phyloP scores from a whole-genome alignment of 148 eudicot species.

The Hydrangea macrophylla region DNA sequence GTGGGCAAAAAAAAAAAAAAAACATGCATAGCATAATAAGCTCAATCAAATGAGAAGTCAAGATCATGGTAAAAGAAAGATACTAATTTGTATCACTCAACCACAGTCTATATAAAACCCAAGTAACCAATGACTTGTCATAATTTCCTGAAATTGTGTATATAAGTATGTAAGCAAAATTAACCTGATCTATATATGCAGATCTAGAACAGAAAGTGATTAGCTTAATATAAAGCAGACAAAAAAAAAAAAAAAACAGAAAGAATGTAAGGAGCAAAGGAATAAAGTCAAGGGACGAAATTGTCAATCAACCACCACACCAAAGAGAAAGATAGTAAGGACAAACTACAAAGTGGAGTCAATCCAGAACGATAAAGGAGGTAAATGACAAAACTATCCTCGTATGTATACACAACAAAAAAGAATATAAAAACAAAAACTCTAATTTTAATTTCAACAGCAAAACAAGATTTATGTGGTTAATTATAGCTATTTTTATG shows the following conservation, averaged over 20 bases:
- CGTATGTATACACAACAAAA: background rate
- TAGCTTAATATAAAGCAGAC: background rate
- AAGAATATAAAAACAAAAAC: background rate
- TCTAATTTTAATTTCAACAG: background rate
- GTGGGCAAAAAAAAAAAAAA: too few relatives aligned
- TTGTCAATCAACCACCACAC: constrained; percentile 14
- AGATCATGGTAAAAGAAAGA: background rate
- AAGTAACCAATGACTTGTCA: background rate
- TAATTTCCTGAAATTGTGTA: background rate
- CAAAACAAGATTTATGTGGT: background rate
- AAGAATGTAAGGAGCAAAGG: background rate
- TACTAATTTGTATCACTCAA: background rate
- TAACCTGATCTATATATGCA: constrained; percentile 2
- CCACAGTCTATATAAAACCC: background rate
- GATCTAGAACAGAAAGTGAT: background rate
- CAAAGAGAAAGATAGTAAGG: constrained; percentile 20
- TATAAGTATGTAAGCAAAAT: background rate
- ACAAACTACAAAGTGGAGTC: constrained; percentile 7
- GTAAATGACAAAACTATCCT: constrained; percentile 30
- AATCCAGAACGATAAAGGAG: background rate
- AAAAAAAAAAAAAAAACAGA: background rate
- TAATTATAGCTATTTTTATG: background rate
- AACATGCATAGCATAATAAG: background rate
- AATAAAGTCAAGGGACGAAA: constrained; percentile 10
- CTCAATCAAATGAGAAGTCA: background rate